These are phyloP conservation scores for Kalanchoe fedtschenkoi DNA, from an alignment of 164 flowering plant species.

Conservation along the genomic window DNA sequence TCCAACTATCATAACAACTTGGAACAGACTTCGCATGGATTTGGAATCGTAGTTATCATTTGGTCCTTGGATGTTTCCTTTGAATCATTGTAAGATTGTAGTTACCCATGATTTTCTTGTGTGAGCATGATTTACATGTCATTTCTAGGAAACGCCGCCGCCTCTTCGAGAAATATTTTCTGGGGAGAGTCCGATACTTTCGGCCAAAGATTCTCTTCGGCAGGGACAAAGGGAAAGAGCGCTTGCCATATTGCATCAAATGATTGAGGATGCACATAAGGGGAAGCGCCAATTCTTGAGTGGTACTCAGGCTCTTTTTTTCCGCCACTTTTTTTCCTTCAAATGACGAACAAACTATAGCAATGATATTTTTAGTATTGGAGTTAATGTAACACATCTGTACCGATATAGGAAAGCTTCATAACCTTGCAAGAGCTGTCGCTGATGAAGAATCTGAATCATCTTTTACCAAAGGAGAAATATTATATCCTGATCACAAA, in stretches of 20 bases:
- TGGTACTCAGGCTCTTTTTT: conserved; percentile 30
- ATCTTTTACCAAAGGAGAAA: conserved; percentile 39
- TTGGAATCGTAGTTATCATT: too few relatives aligned
- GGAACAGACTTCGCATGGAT: conserved; percentile 1
- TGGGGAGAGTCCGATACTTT: conserved; percentile 40
- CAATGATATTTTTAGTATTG: not conserved
- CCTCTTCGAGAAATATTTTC: conserved; percentile 59
- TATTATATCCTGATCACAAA: conserved; percentile 32
- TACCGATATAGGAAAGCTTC: conserved; percentile 72
- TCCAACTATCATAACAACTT: too few relatives aligned
- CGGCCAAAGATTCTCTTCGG: conserved; percentile 47
- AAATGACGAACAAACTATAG: not conserved
- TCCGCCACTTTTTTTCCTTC: not conserved
- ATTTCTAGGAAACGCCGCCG: conserved; percentile 53
- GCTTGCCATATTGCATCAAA: conserved; percentile 84
- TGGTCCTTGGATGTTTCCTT: too few relatives aligned
- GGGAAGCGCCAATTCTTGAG: conserved; percentile 97
- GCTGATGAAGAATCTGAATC: conserved; percentile 82
- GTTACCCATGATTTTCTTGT: not conserved
- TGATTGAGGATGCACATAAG: conserved; percentile 98
- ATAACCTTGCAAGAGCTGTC: conserved; percentile 93
- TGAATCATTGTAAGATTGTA: not conserved
- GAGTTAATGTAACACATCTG: conserved; percentile 5
- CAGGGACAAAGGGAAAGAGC: conserved; percentile 93
- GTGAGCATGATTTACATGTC: conserved; percentile 8